phyloP scores from a whole-genome alignment of 345 rosid species.

The Lagerstroemia speciosa region DNA sequence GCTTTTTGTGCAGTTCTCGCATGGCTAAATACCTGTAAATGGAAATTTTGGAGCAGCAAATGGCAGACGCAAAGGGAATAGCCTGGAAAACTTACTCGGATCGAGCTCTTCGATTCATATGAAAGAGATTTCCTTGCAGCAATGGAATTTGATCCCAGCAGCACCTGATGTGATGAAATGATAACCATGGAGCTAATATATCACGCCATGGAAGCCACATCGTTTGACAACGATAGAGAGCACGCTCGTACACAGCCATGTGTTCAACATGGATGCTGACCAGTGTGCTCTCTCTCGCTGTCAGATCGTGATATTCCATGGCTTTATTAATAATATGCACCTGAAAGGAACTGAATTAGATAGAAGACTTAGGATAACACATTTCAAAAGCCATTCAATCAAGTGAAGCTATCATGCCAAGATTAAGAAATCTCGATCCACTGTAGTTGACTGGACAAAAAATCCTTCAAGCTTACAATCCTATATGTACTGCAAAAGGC shows the following conservation, averaged over 20 bases:
- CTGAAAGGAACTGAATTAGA: background rate
- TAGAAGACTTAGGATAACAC: background rate
- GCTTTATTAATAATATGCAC: background rate
- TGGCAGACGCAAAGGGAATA: too few species aligned
- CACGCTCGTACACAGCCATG: conserved; percentile 33
- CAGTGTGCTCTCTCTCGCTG: conserved; percentile 55
- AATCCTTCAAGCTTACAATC: background rate
- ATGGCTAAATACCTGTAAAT: too few species aligned
- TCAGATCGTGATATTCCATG: conserved; percentile 16
- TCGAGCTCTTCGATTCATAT: too few species aligned
- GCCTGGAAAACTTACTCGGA: too few species aligned
- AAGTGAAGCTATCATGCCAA: background rate
- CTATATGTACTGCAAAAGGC: too few species aligned
- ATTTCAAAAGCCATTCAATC: background rate
- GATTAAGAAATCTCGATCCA: background rate
- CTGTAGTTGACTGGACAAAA: background rate
- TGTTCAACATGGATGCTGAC: conserved; percentile 20
- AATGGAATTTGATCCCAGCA: background rate
- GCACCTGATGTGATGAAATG: conserved; percentile 1
- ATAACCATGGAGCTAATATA: background rate
- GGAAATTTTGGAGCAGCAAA: too few species aligned
- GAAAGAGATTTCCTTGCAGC: too few species aligned
- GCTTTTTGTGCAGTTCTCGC: too few species aligned
- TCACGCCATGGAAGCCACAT: conserved; percentile 3
- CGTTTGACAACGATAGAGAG: conserved; percentile 30